phyloP scores from a whole-genome alignment of 2,329 filamentous ascomycete genomes.

The Apiospora phragmitis region DNA sequence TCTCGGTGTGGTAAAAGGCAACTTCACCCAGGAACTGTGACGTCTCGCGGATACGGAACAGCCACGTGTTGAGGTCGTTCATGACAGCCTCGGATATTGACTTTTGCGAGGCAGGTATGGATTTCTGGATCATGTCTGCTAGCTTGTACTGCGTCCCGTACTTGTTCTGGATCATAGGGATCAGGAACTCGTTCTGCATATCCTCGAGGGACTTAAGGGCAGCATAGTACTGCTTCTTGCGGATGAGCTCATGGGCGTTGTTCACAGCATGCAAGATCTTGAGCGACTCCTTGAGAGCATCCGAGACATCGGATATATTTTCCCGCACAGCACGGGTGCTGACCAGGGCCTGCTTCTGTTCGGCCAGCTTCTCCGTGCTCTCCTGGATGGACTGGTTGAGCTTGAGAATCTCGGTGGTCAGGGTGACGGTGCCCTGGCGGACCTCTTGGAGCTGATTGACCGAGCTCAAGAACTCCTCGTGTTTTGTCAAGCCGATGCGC shows the following conservation, averaged over 20 bases:
- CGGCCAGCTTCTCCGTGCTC: constrained; percentile 90
- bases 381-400: constrained; percentile 93
- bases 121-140: constrained; percentile 93
- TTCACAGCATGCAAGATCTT: constrained; percentile 93
- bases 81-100: constrained; percentile 96
- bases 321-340: constrained; percentile 90
- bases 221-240: constrained; percentile 93
- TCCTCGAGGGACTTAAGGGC: constrained; percentile 93
- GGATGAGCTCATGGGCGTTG: constrained; percentile 86
- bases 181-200: constrained; percentile 89
- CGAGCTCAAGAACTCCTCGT: constrained; percentile 93
- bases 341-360: constrained; percentile 91
- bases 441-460: constrained; percentile 93
- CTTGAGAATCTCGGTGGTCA: constrained; percentile 88
- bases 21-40: constrained; percentile 96
- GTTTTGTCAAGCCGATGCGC: constrained; percentile 89
- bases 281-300: constrained; percentile 85
- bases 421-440: constrained; percentile 81
- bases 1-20: constrained; percentile 92
- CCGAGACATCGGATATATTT: constrained; percentile 91
- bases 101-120: constrained; percentile 88
- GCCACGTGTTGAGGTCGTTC: constrained; percentile 94
- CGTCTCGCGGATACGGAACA: constrained; percentile 91
- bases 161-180: constrained; percentile 70
- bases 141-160: constrained; percentile 94